Conservation (phyloP, 495 filamentous ascomycete species). For the Neurospora sp. region DNA sequence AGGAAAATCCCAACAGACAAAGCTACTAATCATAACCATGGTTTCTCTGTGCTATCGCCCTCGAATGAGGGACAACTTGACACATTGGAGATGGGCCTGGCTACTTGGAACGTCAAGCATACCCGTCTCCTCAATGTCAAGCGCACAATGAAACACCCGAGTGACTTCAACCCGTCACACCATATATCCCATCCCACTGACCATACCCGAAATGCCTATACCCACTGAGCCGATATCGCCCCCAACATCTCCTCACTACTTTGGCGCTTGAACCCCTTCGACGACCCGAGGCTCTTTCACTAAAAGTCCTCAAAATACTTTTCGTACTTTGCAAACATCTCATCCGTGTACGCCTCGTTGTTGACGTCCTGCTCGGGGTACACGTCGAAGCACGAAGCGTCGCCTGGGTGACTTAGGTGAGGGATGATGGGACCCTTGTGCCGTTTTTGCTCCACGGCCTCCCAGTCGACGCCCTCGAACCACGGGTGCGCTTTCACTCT, state of each 20-base stretch:
- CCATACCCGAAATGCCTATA: neutral
- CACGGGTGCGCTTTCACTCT: conserved; percentile 83
- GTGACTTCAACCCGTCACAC: neutral
- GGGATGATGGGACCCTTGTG: conserved; percentile 79
- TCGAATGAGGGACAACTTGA: neutral
- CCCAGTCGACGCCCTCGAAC: conserved; percentile 77
- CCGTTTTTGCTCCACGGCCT: conserved; percentile 61
- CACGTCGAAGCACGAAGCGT: conserved; percentile 83
- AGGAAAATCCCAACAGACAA: neutral
- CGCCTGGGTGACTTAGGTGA: conserved; percentile 65
- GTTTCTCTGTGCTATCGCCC: neutral
- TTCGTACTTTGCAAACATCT: conserved; percentile 66
- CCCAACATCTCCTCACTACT: neutral
- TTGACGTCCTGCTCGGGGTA: conserved; percentile 55
- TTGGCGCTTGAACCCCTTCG: neutral
- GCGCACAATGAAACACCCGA: neutral
- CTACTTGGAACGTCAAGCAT: neutral
- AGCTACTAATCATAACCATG: neutral
- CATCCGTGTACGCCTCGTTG: conserved; percentile 56
- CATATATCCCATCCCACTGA: neutral
- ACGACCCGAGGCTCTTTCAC: neutral
- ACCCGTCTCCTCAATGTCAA: neutral
- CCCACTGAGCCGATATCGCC: neutral
- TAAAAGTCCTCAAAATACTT: conserved; percentile 71
- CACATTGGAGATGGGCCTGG: neutral